Base-by-base conservation (phyloP, 2,329 filamentous ascomycete genomes). In the Tolypocladium ovalisporum region DNA sequence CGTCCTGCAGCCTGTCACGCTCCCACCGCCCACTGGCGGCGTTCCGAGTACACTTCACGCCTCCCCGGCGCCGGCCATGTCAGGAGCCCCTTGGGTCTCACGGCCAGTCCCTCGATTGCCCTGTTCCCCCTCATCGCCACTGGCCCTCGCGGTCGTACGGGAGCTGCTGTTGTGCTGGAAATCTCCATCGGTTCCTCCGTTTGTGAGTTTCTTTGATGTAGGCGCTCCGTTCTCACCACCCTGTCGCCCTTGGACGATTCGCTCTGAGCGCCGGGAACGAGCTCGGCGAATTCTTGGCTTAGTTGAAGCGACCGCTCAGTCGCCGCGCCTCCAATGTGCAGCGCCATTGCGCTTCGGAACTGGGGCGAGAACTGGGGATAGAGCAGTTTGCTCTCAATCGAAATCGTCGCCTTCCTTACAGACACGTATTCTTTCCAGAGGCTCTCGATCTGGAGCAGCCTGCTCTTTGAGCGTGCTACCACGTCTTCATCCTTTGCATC, bases 311-410 rank as follows among this genome's bases (percentile, higher is more conserved):
- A 63, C 54, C 57, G 59, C 42, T 65, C 57, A 1, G 60, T 34
- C 15, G 67, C 64, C 4, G 59, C 51, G 7, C 59, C 57, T 19
- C 63, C 63, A 56, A 72, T 63, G 34, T 69, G 61, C 6, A 63
- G 42, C 1, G 65, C 68, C 65, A 72, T 67, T 12, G 65, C 65
- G 9, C 42, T 35, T n/a, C 70, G 67, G n/a, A 70, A 69, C 6
- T 59, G 51, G 1, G 54, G 47, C n/a, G 63, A 56, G 35, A 71
- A 65, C 9, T 68, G 62, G 8, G 64, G 57, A n/a, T 71, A 64
- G 1, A 73, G 60, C 17, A 73, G 61, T 57, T 70, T 71, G 58
- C 67, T 71, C 58, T 73, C 70, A 10, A 73, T 70, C 2, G 68
- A 69, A 9, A 54, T 55, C 5, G 64, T 67, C 4, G 65, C 65